Base-by-base conservation (phyloP, 129 eudicot genomes). In the Erigeron canadensis region DNA sequence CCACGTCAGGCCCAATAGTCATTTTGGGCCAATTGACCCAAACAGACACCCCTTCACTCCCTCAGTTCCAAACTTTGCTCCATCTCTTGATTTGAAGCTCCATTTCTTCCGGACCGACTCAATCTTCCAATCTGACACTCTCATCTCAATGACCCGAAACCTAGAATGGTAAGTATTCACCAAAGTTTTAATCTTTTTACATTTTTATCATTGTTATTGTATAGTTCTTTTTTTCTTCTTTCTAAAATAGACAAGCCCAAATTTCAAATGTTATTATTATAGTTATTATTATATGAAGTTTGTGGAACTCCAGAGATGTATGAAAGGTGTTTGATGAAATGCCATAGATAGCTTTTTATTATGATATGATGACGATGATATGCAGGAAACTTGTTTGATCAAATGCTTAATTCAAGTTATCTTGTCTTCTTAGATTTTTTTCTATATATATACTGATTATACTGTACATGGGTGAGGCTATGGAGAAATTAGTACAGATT, bases 281-380 rank as follows among this genome's bases (percentile, higher is more conserved):
- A n/a, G n/a, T n/a, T n/a, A n/a, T n/a, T n/a, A 37, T 62, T 11
- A 28, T 38, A 21, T 7, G 7, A 62, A 34, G 67, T 38, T 62
- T 10, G 67, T 34, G 67, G 15, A 5, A 22, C 37, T 38, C 37
- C 6, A 9, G 19, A 19, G 8, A 38, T 62, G 67, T 21, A 62
- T 13, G 67, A 6, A 62, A 62, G 21, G 45, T 62, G 67, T 62
- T 28, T 38, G 67, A 62, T 62, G 46, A 62, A 62, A 62, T 62
- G 67, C 67, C 67, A 15, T 7, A 34, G 67, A 62, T 38, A 62
- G 15, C 16, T 28, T 28, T 28, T 28, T 28, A 28, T 28, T 62
- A 28, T 60, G 11, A 28, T 60, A 0, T 12, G 7, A 19, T 21
- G 45, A 8, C 18, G 10, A 34, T 18, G 50, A 45, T 8, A 45